Evolutionary conservation across 2,329 filamentous ascomycete species (phyloP), one percentile per base, ranked within the genome.

Genomic region (Lecanicillium sp.): DNA sequence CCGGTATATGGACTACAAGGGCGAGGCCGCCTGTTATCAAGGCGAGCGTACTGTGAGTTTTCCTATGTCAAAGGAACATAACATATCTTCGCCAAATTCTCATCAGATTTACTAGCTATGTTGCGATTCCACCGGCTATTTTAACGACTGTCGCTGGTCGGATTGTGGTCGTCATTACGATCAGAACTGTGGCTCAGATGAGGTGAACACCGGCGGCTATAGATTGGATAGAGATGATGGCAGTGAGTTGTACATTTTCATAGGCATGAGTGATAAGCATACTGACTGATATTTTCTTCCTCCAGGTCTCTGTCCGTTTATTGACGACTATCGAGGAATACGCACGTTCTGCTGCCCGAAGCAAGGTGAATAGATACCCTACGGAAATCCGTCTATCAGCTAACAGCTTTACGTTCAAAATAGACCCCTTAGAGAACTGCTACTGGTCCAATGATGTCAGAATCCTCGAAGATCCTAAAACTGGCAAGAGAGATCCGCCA

Each of bases 91-190:
- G 38, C 2, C 8, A 24, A 23, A 27, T 10, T 27, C 8, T 15
- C 3, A 7, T 8, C 10, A 12, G 4, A 20, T 29, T n/a, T n/a
- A n/a, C n/a, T n/a, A 41, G 38, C 49, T 59, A 1, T 60, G 58
- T 48, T 60, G 55, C 48, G 49, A 56, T 37, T 48, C 45, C n/a
- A 58, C 55, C 15, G 38, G 52, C 23, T 20, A 58, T 9, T 23
- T 60, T 6, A 41, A 54, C 4, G 38, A 58, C 17, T 59, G 55
- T 37, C 48, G 48, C 43, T 60, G 57, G 58, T 57, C 43, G 10
- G 52, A 46, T 27, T 60, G 56, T n/a, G 38, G 38, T 5, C 15
- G 19, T 5, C 29, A 24, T 15, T 8, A 27, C 24, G 24, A 29
- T 9, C 21, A 41, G 3, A 24, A 21, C 10, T 23, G 38, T 15